Percentiles rank a stretch among this genome's conserved stretches.
These are phyloP conservation scores for Yamadazyma atmosphaerica DNA, from an alignment of 1,139 yeast species.

Conservation along the genomic window DNA sequence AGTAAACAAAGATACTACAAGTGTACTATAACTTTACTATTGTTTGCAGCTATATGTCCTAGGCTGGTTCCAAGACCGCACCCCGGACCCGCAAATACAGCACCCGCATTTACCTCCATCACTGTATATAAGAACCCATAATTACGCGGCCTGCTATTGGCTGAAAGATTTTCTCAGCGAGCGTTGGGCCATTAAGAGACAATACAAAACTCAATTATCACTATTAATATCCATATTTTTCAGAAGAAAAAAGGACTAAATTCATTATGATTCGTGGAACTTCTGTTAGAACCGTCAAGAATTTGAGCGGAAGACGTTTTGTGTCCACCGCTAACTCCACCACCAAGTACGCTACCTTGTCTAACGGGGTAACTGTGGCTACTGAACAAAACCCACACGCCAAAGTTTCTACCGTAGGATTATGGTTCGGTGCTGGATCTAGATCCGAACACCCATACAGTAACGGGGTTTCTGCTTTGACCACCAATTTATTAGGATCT, in stretches of 20 bases:
- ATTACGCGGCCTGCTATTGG: conserved; percentile 10
- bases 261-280: conserved; percentile 20
- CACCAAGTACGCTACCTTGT: conserved; percentile 67
- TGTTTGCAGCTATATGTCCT: too few relatives aligned
- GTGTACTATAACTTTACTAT: too few relatives aligned
- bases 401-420: conserved; percentile 61
- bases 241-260: too few relatives aligned
- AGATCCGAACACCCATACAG: conserved; percentile 76
- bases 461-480: conserved; percentile 74
- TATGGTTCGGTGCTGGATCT: conserved; percentile 75
- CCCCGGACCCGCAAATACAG: too few relatives aligned
- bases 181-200: not conserved
- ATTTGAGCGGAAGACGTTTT: conserved; percentile 45
- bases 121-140: conserved; percentile 9
- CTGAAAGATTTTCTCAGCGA: conserved; percentile 4
- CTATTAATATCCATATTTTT: not conserved
- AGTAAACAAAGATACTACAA: too few relatives aligned
- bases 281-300: conserved; percentile 14
- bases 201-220: not conserved
- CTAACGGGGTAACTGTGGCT: conserved; percentile 74
- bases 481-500: conserved; percentile 50
- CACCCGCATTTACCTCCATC: not conserved
- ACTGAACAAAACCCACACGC: conserved; percentile 62
- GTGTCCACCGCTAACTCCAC: conserved; percentile 58
- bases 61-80: too few relatives aligned